Evolutionary conservation across 139 green algal species (phyloP), one percentile per base, ranked within the genome.

Genomic region (Mychonastes homosphaera): DNA sequence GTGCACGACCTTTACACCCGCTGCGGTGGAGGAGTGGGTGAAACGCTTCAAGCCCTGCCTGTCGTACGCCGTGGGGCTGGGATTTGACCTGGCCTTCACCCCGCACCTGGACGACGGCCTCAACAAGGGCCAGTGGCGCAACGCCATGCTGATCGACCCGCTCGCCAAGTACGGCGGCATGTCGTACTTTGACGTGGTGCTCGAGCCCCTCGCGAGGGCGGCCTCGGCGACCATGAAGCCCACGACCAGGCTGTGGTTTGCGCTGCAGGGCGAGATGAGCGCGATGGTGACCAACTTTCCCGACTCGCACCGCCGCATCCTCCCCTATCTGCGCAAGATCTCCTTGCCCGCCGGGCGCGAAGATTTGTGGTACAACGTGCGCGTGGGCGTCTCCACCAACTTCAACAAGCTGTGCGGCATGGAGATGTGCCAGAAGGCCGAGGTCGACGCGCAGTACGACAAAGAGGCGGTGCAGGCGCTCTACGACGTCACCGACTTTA

Each of bases 121-220:
- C 19, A 41, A 44, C 13, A 30, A 33, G n/a, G 61, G 61, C 15
- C 26, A 33, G 41, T 68, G 61, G 61, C 29, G 61, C 10, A 68
- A 68, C 33, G 51, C 51, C 2, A 53, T 60, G 52, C 23, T 56
- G 18, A 61, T 68, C 21, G 56, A 68, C 41, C 61, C 61, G 7
- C 7, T 62, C 2, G 30, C 23, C 8, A 56, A 60, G 41, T 73
- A 75, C 26, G 63, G 47, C 0, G 44, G 61, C 16, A 63, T 54
- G 38, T 67, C 45, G 21, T 82, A 79, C 41, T 44, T 58, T 6
- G 67, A 74, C 51, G 51, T 66, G 38, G 61, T 82, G 32, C 56
- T 82, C 23, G 33, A 63, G 35, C 71, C 75, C 2, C 40, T 82
- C 18, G 75, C 64, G 1, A 39, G 72, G 9, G 63, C 56, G 0